Evolutionary conservation across 805 yeast species (phyloP).

Genomic region (Starmerella bombicola): DNA sequence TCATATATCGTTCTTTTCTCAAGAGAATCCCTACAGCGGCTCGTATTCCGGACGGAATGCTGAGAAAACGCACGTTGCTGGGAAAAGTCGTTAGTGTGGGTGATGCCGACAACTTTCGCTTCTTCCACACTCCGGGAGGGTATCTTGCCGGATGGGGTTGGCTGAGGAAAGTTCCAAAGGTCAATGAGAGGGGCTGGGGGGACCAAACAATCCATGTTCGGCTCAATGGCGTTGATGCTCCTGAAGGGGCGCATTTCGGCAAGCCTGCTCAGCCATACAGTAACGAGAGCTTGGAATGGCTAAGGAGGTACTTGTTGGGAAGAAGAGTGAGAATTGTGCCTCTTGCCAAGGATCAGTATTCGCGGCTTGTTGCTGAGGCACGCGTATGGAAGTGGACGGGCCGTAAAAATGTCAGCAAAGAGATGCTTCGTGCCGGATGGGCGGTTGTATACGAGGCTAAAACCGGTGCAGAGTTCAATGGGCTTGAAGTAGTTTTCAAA

Average conservation of each 20-base stretch:
- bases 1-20: slow-evolving; percentile 37
- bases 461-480: slow-evolving; percentile 74
- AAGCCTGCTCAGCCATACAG: slow-evolving; percentile 81
- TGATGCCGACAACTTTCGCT: slow-evolving; percentile 89
- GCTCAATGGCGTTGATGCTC: slow-evolving; percentile 91
- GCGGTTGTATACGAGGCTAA: slow-evolving; percentile 83
- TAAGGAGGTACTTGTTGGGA: slow-evolving; percentile 52
- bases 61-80: slow-evolving; percentile 36
- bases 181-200: slow-evolving; percentile 36
- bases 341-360: slow-evolving; percentile 73
- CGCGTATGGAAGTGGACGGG: slow-evolving; percentile 52
- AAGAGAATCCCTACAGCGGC: slow-evolving; percentile 39
- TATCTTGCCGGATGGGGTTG: slow-evolving; percentile 83
- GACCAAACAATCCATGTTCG: slow-evolving; percentile 68
- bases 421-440: slow-evolving; percentile 73
- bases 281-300: slow-evolving; percentile 74
- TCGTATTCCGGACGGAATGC: slow-evolving; percentile 39
- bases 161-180: slow-evolving; percentile 55
- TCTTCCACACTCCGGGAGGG: slow-evolving; percentile 93
- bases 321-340: slow-evolving; percentile 64
- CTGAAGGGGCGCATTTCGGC: slow-evolving; percentile 90
- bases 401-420: slow-evolving; percentile 66
- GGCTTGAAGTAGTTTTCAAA: slow-evolving; percentile 48
- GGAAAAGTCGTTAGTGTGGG: slow-evolving; percentile 87
- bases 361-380: slow-evolving; percentile 73